phyloP scores from a whole-genome alignment of 768 basidiomycete species.

The Suillus lakei region DNA sequence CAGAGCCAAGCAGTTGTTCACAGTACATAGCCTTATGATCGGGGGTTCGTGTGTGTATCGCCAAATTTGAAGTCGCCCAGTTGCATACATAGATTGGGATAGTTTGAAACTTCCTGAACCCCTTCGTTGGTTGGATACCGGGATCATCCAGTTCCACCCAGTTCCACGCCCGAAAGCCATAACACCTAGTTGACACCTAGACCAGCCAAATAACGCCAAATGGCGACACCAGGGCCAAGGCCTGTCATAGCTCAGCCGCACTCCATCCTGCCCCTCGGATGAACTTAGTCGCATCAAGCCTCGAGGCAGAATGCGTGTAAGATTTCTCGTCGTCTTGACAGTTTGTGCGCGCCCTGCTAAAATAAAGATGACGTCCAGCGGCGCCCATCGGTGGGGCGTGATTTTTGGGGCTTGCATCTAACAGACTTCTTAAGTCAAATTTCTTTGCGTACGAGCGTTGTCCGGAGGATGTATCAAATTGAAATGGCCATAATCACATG shows the following conservation, averaged over 20 bases:
- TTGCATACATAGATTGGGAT: not conserved
- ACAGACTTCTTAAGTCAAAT: not conserved
- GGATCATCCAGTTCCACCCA: not conserved
- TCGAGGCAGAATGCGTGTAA: not conserved
- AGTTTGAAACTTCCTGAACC: not conserved
- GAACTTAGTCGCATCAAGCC: not conserved
- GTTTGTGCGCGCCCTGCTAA: not conserved
- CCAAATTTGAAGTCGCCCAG: not conserved
- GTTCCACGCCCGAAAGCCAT: too few relatives aligned
- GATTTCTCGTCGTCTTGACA: not conserved
- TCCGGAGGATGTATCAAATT: not conserved
- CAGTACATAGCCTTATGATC: not conserved
- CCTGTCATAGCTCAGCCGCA: not conserved
- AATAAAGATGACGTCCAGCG: not conserved
- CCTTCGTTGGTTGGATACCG: not conserved
- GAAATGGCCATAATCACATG: not conserved
- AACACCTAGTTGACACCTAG: too few relatives aligned
- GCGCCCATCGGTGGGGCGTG: not conserved
- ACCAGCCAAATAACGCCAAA: not conserved
- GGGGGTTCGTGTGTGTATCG: too few relatives aligned
- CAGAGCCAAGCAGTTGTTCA: not conserved
- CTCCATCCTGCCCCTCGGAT: not conserved
- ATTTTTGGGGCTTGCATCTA: not conserved
- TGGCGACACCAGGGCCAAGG: not conserved
- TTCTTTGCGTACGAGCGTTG: not conserved